Base-by-base conservation (phyloP, 495 filamentous ascomycete species). In the Pyrenopolyporus hunteri region DNA sequence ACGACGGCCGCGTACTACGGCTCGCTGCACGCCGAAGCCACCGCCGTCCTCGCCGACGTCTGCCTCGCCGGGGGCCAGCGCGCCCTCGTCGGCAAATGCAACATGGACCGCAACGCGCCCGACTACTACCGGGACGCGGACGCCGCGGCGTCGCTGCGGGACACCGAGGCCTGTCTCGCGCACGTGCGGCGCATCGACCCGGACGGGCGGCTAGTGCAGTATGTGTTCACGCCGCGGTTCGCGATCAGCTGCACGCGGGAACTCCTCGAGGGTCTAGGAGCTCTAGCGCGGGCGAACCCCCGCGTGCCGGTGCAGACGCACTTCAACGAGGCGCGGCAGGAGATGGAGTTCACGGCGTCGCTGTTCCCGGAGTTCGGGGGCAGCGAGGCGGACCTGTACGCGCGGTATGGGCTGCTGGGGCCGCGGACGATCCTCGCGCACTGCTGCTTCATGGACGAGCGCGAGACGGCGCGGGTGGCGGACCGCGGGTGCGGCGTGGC, bases 1-100 rank as follows among this genome's bases (percentile, higher is more conserved):
- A 89, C 87, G 1, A 88, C 83, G 1, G 87, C 87, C 0, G 78
- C 80, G 5, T 89, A 89, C 69, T 89, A 88, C 60, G 84, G 78
- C 7, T 86, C 83, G 1, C 71, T 81, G 1, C 85, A 89, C 59
- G 76, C 75, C 2, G 73, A 78, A 6, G 85, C 84, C 3, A 84
- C 84, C 2, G 77, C 78, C 16, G 80, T 86, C 33, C 79, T 89
- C 6, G 85, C 85, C 0, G 77, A 85, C 17, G 73, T 82, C 3
- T 89, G 87, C 51, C 58, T 79, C 1, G 69, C 70, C 10, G 76
- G 78, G 44, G 83, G 85, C 1, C 87, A 89, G 69, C 76, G 87
- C 11, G 87, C 87, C 0, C 73, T 87, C 2, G 79, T 89, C 3
- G 87, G 87, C 1, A 88, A 87, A 57, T 85, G 81, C 59, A 86